phyloP scores from a whole-genome alignment of 176 grass and related monocot genomes.

The Triticum timopheevii region DNA sequence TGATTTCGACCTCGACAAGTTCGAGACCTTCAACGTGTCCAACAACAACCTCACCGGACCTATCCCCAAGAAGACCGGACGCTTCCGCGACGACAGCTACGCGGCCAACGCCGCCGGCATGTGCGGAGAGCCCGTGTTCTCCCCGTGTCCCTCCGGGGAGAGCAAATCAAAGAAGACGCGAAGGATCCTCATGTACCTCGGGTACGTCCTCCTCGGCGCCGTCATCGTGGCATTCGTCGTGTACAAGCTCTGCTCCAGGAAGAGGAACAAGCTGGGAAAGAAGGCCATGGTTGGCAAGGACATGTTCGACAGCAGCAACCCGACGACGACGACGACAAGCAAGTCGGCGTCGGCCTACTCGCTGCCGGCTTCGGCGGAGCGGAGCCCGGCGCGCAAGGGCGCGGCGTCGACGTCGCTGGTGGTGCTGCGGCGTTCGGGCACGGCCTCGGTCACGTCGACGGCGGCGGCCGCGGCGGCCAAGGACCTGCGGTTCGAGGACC shows the following conservation, averaged over 20 bases:
- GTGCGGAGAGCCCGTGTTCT: constrained; percentile 11
- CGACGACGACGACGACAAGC: neutral
- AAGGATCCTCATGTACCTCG: constrained; percentile 35
- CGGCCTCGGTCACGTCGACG: constrained; percentile 19
- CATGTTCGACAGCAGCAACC: neutral
- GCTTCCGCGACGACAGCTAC: neutral
- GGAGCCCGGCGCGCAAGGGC: neutral
- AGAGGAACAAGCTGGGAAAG: neutral
- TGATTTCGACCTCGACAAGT: constrained; percentile 20
- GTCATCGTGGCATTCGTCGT: constrained; percentile 32
- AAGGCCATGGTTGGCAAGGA: neutral
- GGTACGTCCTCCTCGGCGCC: constrained; percentile 45
- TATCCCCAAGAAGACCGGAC: constrained; percentile 6
- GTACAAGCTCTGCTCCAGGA: constrained; percentile 40
- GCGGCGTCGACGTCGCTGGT: constrained; percentile 26
- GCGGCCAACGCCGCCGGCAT: constrained; percentile 38
- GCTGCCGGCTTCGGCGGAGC: constrained; percentile 23
- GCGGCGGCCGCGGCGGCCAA: constrained; percentile 19
- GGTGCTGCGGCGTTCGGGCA: constrained; percentile 39
- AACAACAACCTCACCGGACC: constrained; percentile 50
- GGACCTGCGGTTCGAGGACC: constrained; percentile 60
- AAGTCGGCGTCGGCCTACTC: constrained; percentile 39
- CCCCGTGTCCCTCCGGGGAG: neutral
- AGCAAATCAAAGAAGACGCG: neutral
- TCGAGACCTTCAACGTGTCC: constrained; percentile 5